phyloP scores from a whole-genome alignment of 345 rosid species.

The Erucastrum elatum region DNA sequence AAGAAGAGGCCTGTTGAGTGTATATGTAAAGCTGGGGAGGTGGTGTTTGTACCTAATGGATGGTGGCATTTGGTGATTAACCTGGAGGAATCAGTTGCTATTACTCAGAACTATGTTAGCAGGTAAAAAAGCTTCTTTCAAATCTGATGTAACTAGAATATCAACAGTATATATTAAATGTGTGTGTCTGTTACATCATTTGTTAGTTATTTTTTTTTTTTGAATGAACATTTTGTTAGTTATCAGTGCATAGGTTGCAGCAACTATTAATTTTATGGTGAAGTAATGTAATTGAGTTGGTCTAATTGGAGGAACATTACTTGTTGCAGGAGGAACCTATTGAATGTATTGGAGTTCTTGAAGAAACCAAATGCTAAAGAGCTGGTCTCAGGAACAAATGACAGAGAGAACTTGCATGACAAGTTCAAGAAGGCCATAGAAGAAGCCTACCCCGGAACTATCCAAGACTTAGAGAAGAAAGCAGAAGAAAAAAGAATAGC shows the following conservation, averaged over 20 bases:
- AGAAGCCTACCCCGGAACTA: slow-evolving; percentile 60
- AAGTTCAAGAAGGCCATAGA: slow-evolving; percentile 77
- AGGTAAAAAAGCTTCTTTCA: too few species aligned
- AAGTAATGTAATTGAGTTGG: too few species aligned
- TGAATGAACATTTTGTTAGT: too few species aligned
- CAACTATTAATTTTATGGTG: too few species aligned
- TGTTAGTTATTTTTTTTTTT: too few species aligned
- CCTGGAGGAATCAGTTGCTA: slow-evolving; percentile 89
- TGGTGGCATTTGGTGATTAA: slow-evolving; percentile 99
- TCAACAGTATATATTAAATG: too few species aligned
- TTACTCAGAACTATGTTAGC: slow-evolving; percentile 96
- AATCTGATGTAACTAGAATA: too few species aligned
- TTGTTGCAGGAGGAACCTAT: slow-evolving; percentile 88
- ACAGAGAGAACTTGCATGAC: slow-evolving; percentile 71
- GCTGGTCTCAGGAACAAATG: slow-evolving; percentile 85
- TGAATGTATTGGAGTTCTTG: slow-evolving; percentile 81
- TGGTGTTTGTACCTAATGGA: slow-evolving; percentile 91
- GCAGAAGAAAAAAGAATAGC: slow-evolving; percentile 60
- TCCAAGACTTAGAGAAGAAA: slow-evolving; percentile 50
- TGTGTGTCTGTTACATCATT: too few species aligned
- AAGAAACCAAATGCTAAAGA: slow-evolving; percentile 81
- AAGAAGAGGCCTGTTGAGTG: slow-evolving; percentile 82
- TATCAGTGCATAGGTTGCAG: too few species aligned
- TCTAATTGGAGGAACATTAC: too few species aligned
- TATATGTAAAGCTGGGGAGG: slow-evolving; percentile 91